Evolutionary conservation across 2,329 filamentous ascomycete species (phyloP).

Genomic region (Mycogone perniciosa): DNA sequence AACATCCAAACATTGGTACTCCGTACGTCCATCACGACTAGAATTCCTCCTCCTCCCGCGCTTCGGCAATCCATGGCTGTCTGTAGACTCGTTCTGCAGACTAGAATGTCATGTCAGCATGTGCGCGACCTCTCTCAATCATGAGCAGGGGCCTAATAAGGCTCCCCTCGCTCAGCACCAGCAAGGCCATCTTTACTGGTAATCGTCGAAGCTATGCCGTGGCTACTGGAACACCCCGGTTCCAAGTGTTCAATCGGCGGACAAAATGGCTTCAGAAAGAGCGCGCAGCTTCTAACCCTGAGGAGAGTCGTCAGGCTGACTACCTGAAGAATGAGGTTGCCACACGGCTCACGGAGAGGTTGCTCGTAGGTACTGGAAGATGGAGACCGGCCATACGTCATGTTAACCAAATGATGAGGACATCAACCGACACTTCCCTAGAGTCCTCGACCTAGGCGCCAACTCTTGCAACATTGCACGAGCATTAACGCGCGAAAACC

Average conservation of each 20-base stretch:
- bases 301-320: conserved; percentile 73
- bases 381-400: background rate
- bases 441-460: conserved; percentile 85
- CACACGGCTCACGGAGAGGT: conserved; percentile 70
- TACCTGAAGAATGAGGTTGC: conserved; percentile 94
- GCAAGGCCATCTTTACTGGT: conserved; percentile 12
- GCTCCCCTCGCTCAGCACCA: conserved; percentile 15
- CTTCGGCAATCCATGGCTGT: conserved; percentile 1
- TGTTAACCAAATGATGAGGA: conserved; percentile 42
- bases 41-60: background rate
- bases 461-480: conserved; percentile 93
- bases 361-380: conserved; percentile 54
- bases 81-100: conserved; percentile 14
- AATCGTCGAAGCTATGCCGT: conserved; percentile 63
- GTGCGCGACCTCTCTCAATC: conserved; percentile 19
- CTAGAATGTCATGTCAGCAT: conserved; percentile 26
- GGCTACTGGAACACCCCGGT: conserved; percentile 66
- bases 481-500: conserved; percentile 65
- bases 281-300: conserved; percentile 64
- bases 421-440: conserved; percentile 81
- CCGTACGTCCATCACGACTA: background rate
- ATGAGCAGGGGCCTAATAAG: conserved; percentile 22
- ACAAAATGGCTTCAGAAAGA: conserved; percentile 91
- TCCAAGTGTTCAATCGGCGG: conserved; percentile 85
- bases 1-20: too few species aligned